Conservation (phyloP, 2,329 filamentous ascomycete genomes). For the Dothideomycetes sp. region DNA sequence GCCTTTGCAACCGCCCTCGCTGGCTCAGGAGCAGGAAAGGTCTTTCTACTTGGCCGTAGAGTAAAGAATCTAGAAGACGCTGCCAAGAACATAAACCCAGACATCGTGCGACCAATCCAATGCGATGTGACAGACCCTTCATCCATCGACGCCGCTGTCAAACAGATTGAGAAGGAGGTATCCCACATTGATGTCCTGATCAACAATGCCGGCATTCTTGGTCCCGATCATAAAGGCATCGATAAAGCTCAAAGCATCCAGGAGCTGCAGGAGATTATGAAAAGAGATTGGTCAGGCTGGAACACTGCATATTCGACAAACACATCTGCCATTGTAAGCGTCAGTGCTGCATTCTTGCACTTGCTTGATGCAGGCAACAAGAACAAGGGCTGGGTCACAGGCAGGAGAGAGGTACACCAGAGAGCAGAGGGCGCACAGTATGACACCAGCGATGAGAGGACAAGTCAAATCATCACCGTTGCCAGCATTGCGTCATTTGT, state of each 20-base stretch:
- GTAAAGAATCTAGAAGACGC: conserved; percentile 28
- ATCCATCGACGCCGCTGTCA: conserved; percentile 33
- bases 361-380: conserved; percentile 37
- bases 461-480: conserved; percentile 39
- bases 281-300: conserved; percentile 28
- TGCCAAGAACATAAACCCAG: conserved; percentile 25
- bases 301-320: conserved; percentile 34
- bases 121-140: conserved; percentile 35
- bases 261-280: conserved; percentile 35
- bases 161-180: conserved; percentile 33
- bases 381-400: conserved; percentile 30
- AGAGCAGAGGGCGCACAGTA: conserved; percentile 16
- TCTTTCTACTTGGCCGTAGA: conserved; percentile 35
- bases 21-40: conserved; percentile 28
- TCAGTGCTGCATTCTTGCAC: conserved; percentile 37
- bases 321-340: conserved; percentile 35
- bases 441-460: conserved; percentile 29
- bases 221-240: conserved; percentile 34
- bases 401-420: conserved; percentile 23
- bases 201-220: conserved; percentile 24
- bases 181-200: conserved; percentile 45
- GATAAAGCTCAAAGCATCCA: conserved; percentile 36
- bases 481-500: conserved; percentile 33
- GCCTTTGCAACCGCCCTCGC: conserved; percentile 29
- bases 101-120: conserved; percentile 31